Conservation (phyloP, 192 early-diverging fungal species). For the Coemansia nantahalensis region DNA sequence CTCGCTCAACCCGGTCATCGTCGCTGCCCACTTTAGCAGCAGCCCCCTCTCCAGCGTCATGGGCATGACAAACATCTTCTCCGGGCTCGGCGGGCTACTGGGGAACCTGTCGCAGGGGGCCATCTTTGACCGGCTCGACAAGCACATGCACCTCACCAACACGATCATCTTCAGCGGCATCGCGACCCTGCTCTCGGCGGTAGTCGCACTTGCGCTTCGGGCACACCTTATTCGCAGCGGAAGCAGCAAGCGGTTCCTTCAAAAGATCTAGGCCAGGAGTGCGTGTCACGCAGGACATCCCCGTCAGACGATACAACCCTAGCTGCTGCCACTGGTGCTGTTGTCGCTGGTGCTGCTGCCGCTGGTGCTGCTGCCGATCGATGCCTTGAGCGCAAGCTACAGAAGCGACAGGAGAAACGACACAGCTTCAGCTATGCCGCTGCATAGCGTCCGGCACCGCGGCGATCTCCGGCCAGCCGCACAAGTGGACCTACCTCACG, state of each 20-base stretch:
- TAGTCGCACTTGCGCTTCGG: slow-evolving; percentile 18
- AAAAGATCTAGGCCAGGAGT: slow-evolving; percentile 17
- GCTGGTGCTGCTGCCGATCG: too few relatives aligned
- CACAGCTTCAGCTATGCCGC: too few relatives aligned
- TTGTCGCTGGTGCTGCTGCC: too few relatives aligned
- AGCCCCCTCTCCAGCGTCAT: slow-evolving; percentile 16
- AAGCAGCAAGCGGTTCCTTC: slow-evolving; percentile 5
- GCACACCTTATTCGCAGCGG: slow-evolving; percentile 15
- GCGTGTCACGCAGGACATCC: too few relatives aligned
- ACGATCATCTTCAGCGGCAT: slow-evolving; percentile 36
- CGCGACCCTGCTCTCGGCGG: slow-evolving; percentile 24
- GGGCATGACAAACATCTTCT: slow-evolving; percentile 23
- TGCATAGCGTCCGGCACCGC: too few relatives aligned
- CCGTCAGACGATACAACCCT: too few relatives aligned
- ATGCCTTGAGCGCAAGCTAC: too few relatives aligned
- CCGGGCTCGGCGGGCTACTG: slow-evolving; percentile 14
- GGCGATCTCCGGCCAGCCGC: background rate
- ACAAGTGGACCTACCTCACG: slow-evolving; percentile 33
- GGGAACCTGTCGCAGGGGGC: slow-evolving; percentile 30
- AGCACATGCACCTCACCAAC: slow-evolving; percentile 26
- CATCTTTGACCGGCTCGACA: slow-evolving; percentile 23
- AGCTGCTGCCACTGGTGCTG: too few relatives aligned
- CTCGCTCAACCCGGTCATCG: slow-evolving; percentile 36
- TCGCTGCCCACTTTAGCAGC: slow-evolving; percentile 8
- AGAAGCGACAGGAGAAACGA: too few relatives aligned